phyloP scores from a whole-genome alignment of 2,329 filamentous ascomycete genomes.

The Fusarium tricinctum region DNA sequence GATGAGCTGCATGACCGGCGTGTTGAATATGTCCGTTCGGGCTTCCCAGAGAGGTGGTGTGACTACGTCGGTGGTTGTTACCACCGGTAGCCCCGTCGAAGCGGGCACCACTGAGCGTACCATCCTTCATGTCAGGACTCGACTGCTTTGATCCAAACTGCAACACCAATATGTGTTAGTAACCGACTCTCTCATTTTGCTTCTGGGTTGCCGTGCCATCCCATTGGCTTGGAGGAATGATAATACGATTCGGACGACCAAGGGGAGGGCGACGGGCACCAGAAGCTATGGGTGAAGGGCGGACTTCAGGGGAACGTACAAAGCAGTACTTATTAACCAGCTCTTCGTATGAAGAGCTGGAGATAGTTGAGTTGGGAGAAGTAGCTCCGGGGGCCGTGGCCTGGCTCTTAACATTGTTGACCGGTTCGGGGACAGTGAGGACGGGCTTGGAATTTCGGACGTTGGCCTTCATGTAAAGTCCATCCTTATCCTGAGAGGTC shows the following conservation, averaged over 20 bases:
- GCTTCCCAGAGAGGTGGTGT: conserved; percentile 33
- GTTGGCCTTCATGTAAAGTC: conserved; percentile 69
- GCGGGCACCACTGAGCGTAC: conserved; percentile 59
- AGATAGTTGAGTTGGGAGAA: conserved; percentile 70
- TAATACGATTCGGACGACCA: conserved; percentile 33
- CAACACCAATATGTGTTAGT: conserved; percentile 57
- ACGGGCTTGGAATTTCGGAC: conserved; percentile 49
- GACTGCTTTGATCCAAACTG: conserved; percentile 74
- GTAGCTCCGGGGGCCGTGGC: conserved; percentile 59
- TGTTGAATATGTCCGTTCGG: conserved; percentile 47
- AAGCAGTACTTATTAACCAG: conserved; percentile 99
- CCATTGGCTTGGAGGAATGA: conserved; percentile 27
- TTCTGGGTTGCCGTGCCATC: conserved; percentile 40
- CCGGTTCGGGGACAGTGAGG: conserved; percentile 49
- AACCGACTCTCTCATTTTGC: conserved; percentile 48
- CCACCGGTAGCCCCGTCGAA: conserved; percentile 49
- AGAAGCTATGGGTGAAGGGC: conserved; percentile 45
- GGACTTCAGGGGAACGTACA: conserved; percentile 79
- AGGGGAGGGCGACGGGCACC: conserved; percentile 40
- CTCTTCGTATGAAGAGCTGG: conserved; percentile 94
- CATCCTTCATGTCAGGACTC: conserved; percentile 65
- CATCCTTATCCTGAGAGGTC: conserved; percentile 69
- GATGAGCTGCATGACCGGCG: conserved; percentile 58
- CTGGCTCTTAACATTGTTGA: conserved; percentile 32
- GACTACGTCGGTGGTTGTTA: conserved; percentile 21